These are phyloP conservation scores for Penicillium sp. DNA, from an alignment of 2,329 filamentous ascomycete genomes.

Conservation along the genomic window DNA sequence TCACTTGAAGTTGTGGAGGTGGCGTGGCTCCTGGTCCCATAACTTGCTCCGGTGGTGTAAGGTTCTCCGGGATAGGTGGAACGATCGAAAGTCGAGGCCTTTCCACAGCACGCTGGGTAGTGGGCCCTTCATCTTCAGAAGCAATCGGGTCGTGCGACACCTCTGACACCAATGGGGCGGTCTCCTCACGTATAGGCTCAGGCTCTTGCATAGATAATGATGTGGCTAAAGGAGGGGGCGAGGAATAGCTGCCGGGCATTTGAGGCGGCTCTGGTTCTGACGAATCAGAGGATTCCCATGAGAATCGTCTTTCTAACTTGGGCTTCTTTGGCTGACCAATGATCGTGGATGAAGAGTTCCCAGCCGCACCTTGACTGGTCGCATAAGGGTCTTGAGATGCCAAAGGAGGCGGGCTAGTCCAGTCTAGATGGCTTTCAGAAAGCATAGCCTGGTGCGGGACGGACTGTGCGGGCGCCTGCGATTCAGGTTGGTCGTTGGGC, in stretches of 20 bases:
- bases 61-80: slow-evolving; percentile 25
- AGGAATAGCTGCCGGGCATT: slow-evolving; percentile 16
- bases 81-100: slow-evolving; percentile 36
- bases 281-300: slow-evolving; percentile 41
- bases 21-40: slow-evolving; percentile 10
- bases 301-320: slow-evolving; percentile 43
- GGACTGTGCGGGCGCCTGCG: slow-evolving; percentile 27
- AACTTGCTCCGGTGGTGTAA: slow-evolving; percentile 18
- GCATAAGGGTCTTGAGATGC: slow-evolving; percentile 20
- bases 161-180: neutral
- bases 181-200: slow-evolving; percentile 17
- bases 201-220: slow-evolving; percentile 25
- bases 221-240: slow-evolving; percentile 13
- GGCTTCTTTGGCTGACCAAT: slow-evolving; percentile 21
- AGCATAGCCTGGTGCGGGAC: slow-evolving; percentile 33
- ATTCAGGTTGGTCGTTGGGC: slow-evolving; percentile 17
- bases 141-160: slow-evolving; percentile 7
- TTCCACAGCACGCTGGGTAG: slow-evolving; percentile 18
- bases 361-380: neutral
- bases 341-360: slow-evolving; percentile 7
- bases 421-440: slow-evolving; percentile 19
- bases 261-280: slow-evolving; percentile 17
- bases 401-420: slow-evolving; percentile 12
- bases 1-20: slow-evolving; percentile 7
- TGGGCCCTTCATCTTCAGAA: slow-evolving; percentile 13